These are phyloP conservation scores for Carallia brachiata DNA, from an alignment of 345 rosid species.

Conservation along the genomic window DNA sequence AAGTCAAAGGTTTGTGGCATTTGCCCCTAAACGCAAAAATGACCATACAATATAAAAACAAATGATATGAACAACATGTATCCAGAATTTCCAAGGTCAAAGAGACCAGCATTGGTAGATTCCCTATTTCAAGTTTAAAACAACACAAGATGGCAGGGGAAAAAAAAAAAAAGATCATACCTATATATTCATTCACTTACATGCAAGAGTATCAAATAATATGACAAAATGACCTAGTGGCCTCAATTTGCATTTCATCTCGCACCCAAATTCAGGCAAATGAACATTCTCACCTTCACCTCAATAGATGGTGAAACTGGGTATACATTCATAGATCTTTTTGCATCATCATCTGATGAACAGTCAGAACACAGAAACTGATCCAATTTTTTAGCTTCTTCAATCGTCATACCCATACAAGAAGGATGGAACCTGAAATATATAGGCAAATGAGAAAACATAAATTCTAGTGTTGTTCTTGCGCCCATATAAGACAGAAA, in stretches of 20 bases:
- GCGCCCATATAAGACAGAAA: not conserved
- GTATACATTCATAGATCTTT: conserved; percentile 51
- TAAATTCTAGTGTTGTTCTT: not conserved
- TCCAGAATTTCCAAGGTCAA: too few relatives aligned
- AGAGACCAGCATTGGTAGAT: too few relatives aligned
- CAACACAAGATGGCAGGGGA: too few relatives aligned
- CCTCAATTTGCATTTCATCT: not conserved
- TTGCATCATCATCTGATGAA: conserved; percentile 56
- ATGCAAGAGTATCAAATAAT: too few relatives aligned
- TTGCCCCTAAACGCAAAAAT: too few relatives aligned
- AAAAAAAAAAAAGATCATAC: too few relatives aligned
- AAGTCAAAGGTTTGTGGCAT: too few relatives aligned
- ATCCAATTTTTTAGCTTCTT: conserved; percentile 77
- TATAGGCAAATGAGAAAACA: conserved; percentile 9
- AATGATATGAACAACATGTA: too few relatives aligned
- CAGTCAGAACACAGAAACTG: conserved; percentile 75
- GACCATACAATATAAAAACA: too few relatives aligned
- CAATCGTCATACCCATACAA: conserved; percentile 79
- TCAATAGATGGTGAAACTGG: conserved; percentile 53
- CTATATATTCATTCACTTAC: too few relatives aligned
- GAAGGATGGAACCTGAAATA: conserved; percentile 78
- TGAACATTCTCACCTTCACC: conserved; percentile 43
- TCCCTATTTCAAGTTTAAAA: too few relatives aligned
- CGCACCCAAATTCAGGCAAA: not conserved
- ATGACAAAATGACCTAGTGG: too few relatives aligned